A percentile compares a stretch with the other conserved stretches of the same genome.
Conservation (phyloP, 1,284 basidiomycete genomes). For the Ustilago vetiveriae region DNA sequence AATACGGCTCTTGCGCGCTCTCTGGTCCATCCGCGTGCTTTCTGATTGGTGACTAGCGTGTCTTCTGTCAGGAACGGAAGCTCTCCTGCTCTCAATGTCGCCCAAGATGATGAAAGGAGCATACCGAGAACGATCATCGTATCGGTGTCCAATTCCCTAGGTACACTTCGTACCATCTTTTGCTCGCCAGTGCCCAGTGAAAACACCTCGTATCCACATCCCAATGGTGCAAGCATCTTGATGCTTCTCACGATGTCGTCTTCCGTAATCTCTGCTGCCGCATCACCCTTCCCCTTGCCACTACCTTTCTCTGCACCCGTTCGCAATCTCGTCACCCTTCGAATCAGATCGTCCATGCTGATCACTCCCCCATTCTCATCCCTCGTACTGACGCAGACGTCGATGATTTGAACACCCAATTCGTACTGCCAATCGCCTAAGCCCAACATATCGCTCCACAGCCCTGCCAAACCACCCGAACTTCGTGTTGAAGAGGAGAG, state of each 20-base stretch:
- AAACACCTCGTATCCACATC: slow-evolving; percentile 87
- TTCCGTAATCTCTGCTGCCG: slow-evolving; percentile 72
- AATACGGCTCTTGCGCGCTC: slow-evolving; percentile 81
- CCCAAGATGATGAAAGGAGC: slow-evolving; percentile 68
- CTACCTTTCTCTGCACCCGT: slow-evolving; percentile 67
- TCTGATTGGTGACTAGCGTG: slow-evolving; percentile 74
- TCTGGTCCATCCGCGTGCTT: slow-evolving; percentile 76
- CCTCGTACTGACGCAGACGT: slow-evolving; percentile 89
- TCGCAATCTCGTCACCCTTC: slow-evolving; percentile 79
- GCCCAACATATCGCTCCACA: slow-evolving; percentile 84
- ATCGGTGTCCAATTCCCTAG: slow-evolving; percentile 68
- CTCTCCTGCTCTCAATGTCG: slow-evolving; percentile 11
- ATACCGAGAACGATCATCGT: slow-evolving; percentile 66
- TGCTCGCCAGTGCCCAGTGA: slow-evolving; percentile 72
- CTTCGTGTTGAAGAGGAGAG: slow-evolving; percentile 70
- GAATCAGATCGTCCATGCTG: slow-evolving; percentile 83
- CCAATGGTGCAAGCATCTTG: slow-evolving; percentile 84
- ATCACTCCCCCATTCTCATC: slow-evolving; percentile 91
- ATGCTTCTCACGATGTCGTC: slow-evolving; percentile 87
- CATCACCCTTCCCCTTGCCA: not conserved
- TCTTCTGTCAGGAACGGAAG: slow-evolving; percentile 70
- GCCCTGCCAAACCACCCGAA: slow-evolving; percentile 75
- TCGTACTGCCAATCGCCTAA: slow-evolving; percentile 93
- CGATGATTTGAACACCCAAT: slow-evolving; percentile 94
- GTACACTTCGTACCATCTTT: slow-evolving; percentile 67